These are phyloP conservation scores for Closterium sp. DNA, from an alignment of 139 green algal genomes.

Conservation along the genomic window DNA sequence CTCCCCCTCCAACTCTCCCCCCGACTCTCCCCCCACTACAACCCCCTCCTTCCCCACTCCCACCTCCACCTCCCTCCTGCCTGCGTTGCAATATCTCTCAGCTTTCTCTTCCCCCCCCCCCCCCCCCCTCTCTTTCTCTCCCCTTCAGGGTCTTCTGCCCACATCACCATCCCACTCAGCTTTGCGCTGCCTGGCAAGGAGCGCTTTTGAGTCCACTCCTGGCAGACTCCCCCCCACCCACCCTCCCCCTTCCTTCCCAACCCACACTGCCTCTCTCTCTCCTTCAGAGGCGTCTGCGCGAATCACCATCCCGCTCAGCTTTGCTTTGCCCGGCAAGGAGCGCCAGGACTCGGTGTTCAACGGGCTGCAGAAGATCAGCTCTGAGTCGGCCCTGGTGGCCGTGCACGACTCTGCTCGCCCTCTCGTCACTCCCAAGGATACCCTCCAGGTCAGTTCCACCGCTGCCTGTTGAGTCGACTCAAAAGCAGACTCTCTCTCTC, in stretches of 20 bases:
- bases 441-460: background rate
- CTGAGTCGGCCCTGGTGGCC: conserved; percentile 67
- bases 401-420: conserved; percentile 95
- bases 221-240: no score
- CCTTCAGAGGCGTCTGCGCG: background rate
- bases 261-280: background rate
- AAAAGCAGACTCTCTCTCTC: no score
- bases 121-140: background rate
- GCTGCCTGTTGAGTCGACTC: no score
- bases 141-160: background rate
- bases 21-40: no score
- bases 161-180: conserved; percentile 58
- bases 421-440: conserved; percentile 71
- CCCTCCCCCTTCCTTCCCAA: background rate
- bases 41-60: no score
- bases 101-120: background rate
- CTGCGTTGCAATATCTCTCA: background rate
- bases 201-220: no score
- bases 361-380: conserved; percentile 53
- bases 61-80: no score
- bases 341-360: conserved; percentile 93
- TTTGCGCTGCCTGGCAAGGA: conserved; percentile 89
- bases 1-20: no score
- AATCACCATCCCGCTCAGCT: conserved; percentile 64
- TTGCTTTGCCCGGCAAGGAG: conserved; percentile 86